phyloP scores from a whole-genome alignment of 768 basidiomycete species.

The Collybiopsis luxurians region DNA sequence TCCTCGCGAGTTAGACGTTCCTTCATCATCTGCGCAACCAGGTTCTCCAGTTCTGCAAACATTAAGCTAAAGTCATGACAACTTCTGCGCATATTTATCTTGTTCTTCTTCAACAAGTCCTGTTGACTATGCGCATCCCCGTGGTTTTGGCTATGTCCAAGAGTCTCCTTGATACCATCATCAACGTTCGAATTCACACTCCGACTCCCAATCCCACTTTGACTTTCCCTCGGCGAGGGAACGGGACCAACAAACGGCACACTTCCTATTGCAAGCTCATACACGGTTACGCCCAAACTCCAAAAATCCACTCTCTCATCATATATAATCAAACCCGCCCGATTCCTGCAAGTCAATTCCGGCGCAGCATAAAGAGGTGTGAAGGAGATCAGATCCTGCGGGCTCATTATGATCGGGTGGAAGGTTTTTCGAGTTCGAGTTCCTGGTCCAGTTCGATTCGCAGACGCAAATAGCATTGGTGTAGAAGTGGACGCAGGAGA shows the following conservation, averaged over 20 bases:
- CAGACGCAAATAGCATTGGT: too few species aligned
- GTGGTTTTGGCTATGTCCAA: too few species aligned
- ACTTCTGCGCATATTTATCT: slow-evolving; percentile 9
- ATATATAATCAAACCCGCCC: slow-evolving; percentile 24
- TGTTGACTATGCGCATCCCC: too few species aligned
- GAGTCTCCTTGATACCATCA: too few species aligned
- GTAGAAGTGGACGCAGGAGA: too few species aligned
- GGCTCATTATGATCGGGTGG: slow-evolving; percentile 17
- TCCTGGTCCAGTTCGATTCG: too few species aligned
- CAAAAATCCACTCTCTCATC: slow-evolving; percentile 35
- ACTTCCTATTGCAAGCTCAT: slow-evolving; percentile 28
- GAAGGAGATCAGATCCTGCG: slow-evolving; percentile 25
- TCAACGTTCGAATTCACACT: neutral
- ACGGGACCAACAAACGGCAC: slow-evolving; percentile 15
- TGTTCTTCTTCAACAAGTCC: too few species aligned
- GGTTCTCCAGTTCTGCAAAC: slow-evolving; percentile 20
- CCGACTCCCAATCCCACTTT: too few species aligned
- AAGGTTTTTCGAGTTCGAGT: slow-evolving; percentile 2
- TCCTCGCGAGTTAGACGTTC: too few species aligned
- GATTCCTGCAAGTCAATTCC: slow-evolving; percentile 25
- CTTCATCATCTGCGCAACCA: slow-evolving; percentile 8
- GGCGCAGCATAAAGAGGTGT: slow-evolving; percentile 35
- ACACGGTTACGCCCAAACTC: slow-evolving; percentile 30
- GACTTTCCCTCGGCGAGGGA: too few species aligned
- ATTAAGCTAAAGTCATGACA: slow-evolving; percentile 20